phyloP scores from a whole-genome alignment of 805 yeast species.

The Lipomyces yamanashiensis region DNA sequence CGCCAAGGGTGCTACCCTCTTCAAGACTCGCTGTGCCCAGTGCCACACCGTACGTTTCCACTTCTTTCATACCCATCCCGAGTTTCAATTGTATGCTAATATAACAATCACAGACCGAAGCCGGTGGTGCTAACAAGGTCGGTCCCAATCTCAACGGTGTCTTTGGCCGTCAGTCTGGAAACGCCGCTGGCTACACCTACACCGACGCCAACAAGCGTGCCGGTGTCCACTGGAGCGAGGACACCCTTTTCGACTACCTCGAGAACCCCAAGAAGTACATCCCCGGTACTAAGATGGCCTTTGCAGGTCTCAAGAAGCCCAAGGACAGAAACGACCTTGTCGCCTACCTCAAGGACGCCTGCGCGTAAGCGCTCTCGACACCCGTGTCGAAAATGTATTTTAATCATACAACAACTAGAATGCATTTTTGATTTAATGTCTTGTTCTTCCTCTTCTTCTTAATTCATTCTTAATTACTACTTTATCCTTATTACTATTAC shows the following conservation, averaged over 20 bases:
- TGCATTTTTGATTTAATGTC: too few relatives aligned
- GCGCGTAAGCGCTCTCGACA: constrained; percentile 1
- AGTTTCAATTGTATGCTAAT: background rate
- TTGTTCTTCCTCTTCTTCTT: background rate
- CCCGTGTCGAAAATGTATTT: too few relatives aligned
- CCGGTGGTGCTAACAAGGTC: constrained; percentile 96
- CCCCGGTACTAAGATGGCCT: constrained; percentile 99
- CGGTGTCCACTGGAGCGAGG: constrained; percentile 86
- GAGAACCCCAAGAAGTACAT: constrained; percentile 99
- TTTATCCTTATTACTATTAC: too few relatives aligned
- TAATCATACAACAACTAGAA: too few relatives aligned
- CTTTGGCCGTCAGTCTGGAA: constrained; percentile 89
- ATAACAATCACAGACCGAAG: constrained; percentile 52
- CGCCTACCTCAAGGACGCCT: constrained; percentile 57
- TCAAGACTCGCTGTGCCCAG: constrained; percentile 98
- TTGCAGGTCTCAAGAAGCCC: constrained; percentile 98
- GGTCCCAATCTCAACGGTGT: constrained; percentile 98
- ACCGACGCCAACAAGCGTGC: constrained; percentile 98
- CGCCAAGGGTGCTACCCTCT: constrained; percentile 95
- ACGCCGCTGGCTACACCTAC: constrained; percentile 90
- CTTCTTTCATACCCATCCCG: background rate
- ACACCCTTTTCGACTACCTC: constrained; percentile 91
- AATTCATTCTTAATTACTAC: background rate
- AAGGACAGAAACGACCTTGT: constrained; percentile 98
- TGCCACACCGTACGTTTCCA: constrained; percentile 80